Evolutionary conservation across 2,329 filamentous ascomycete species (phyloP), one percentile per base, ranked within the genome.

Genomic region (Pseudogymnoascus sp.): DNA sequence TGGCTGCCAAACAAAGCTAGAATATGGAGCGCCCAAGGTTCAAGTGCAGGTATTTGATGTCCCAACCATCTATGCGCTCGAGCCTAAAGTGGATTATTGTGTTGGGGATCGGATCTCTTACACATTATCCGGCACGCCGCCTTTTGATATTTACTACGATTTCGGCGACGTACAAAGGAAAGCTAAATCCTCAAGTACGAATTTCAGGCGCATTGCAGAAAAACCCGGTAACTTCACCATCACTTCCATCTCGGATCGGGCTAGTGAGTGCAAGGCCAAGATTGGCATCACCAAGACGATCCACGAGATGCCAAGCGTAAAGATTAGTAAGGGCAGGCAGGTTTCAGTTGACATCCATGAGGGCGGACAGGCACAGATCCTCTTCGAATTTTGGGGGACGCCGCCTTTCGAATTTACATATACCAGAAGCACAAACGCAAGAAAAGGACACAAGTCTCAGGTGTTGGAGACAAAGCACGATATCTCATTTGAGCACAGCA

Each of bases 321-420:
- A 88, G 69, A 91, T 99, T 68, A 93, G 89, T 72, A 90, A 91
- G 71, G 96, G 96, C 31, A 84, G 84, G 66, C 87, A 90, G 64
- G 85, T 87, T 5, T 86, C 89, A 68, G 88, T 96, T 37, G 95
- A 97, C 73, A 99, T 99, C 66, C 96, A 97, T 74, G 93, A 99
- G 78, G 95, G 95, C 69, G 92, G 92, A 66, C 90, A 96, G 73
- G 92, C 95, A 0, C 91, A 97, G 73, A 92, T 99, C 61, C 79
- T 91, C 6, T 97, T 99, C 70, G 90, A 96, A 71, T 99, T 99
- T 77, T 93, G 90, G 79, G 95, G 96, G 63, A 93, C 90, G 5
- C 92, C 95, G 66, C 95, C 95, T 1, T 99, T 99, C 72, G 95
- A 97, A 76, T 99, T 97, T 73, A 97, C 93, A 64, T 97, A 96